Percentiles rank a stretch among this genome's conserved stretches.
These are phyloP conservation scores for Leucogyrophana mollusca DNA, from an alignment of 768 basidiomycete genomes.

Conservation along the genomic window DNA sequence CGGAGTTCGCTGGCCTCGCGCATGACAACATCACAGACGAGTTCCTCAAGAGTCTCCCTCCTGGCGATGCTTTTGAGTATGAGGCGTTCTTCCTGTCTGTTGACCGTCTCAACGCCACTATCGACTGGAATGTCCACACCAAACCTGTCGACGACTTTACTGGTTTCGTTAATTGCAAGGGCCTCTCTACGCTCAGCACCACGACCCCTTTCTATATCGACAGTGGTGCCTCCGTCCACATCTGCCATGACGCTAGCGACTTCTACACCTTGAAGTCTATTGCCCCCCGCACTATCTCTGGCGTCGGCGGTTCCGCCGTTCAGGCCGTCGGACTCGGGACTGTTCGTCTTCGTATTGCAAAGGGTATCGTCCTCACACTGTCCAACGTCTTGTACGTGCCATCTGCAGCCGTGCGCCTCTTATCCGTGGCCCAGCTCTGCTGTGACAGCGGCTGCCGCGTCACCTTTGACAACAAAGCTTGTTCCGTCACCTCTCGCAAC, in stretches of 20 bases:
- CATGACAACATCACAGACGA: not conserved
- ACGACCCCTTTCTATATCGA: slow-evolving; percentile 10
- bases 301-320: slow-evolving; percentile 16
- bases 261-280: slow-evolving; percentile 13
- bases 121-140: not conserved
- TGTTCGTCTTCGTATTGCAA: slow-evolving; percentile 4
- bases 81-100: not conserved
- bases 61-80: not conserved
- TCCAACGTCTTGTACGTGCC: slow-evolving; percentile 20
- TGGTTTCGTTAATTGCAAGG: not conserved
- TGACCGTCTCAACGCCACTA: not conserved
- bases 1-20: slow-evolving; percentile 1
- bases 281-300: slow-evolving; percentile 5
- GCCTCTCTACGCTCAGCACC: not conserved
- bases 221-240: slow-evolving; percentile 10
- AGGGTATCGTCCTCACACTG: slow-evolving; percentile 11
- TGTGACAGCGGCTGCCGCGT: slow-evolving; percentile 2
- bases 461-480: slow-evolving; percentile 16
- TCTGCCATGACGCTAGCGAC: slow-evolving; percentile 12
- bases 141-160: not conserved
- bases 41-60: not conserved
- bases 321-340: slow-evolving; percentile 14
- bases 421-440: slow-evolving; percentile 22
- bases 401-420: slow-evolving; percentile 17
- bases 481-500: slow-evolving; percentile 2